Conservation (phyloP, 768 basidiomycete genomes). For the Boletellus emodensis region DNA sequence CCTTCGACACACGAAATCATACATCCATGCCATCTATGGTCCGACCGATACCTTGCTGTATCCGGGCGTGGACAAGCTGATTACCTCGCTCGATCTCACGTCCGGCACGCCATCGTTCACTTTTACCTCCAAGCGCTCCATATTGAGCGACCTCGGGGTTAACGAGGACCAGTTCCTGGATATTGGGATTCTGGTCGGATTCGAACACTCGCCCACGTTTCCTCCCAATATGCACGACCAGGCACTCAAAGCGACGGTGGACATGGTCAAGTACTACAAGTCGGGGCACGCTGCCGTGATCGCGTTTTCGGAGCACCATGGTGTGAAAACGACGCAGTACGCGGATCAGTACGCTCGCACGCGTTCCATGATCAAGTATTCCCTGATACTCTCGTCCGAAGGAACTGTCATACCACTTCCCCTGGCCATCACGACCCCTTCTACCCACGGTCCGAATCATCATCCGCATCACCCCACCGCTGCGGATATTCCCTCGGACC, state of each 20-base stretch:
- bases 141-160: slow-evolving; percentile 65
- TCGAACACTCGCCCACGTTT: slow-evolving; percentile 75
- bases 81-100: slow-evolving; percentile 80
- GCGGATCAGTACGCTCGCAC: slow-evolving; percentile 84
- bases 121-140: slow-evolving; percentile 73
- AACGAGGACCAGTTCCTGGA: slow-evolving; percentile 93
- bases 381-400: slow-evolving; percentile 85
- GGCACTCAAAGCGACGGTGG: slow-evolving; percentile 79
- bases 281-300: slow-evolving; percentile 78
- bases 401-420: slow-evolving; percentile 77
- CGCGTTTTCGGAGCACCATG: slow-evolving; percentile 75
- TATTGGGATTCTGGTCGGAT: slow-evolving; percentile 87
- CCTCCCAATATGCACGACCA: slow-evolving; percentile 80
- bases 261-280: slow-evolving; percentile 92
- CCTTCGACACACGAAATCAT: slow-evolving; percentile 86
- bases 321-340: slow-evolving; percentile 77
- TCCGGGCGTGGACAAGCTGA: slow-evolving; percentile 83
- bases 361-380: slow-evolving; percentile 88
- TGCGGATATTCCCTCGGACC: slow-evolving; percentile 83
- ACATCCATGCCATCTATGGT: slow-evolving; percentile 92
- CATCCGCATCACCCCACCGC: slow-evolving; percentile 69
- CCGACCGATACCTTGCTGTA: slow-evolving; percentile 89
- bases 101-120: slow-evolving; percentile 69
- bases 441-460: slow-evolving; percentile 49
- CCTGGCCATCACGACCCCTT: slow-evolving; percentile 54